Percentiles rank a stretch among this genome's conserved stretches.
These are phyloP conservation scores for Aschersonia sp. DNA, from an alignment of 2,329 filamentous ascomycete genomes.

Conservation along the genomic window DNA sequence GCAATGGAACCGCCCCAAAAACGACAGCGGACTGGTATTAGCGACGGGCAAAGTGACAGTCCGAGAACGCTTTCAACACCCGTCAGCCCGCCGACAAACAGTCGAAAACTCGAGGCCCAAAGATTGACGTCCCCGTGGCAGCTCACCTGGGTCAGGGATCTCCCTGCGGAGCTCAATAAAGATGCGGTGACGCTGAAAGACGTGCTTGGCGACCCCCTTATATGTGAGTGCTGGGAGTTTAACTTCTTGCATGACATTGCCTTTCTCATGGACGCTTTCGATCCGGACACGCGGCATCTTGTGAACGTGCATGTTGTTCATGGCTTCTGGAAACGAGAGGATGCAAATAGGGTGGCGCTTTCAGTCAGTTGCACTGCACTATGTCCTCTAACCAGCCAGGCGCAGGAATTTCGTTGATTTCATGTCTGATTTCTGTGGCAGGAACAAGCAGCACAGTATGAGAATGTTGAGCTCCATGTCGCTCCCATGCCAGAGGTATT, in stretches of 20 bases:
- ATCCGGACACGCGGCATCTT: constrained; percentile 31
- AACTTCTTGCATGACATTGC: constrained; percentile 50
- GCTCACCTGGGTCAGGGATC: constrained; percentile 53
- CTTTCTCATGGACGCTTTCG: constrained; percentile 40
- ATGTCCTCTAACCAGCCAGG: too few species aligned
- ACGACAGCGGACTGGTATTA: constrained; percentile 10
- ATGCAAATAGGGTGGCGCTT: constrained; percentile 39
- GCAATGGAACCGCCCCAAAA: constrained; percentile 18
- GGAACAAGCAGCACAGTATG: constrained; percentile 33
- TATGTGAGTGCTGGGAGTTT: constrained; percentile 58
- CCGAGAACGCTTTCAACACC: constrained; percentile 17
- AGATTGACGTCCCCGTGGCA: constrained; percentile 50
- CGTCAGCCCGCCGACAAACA: constrained; percentile 32
- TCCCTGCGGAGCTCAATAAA: constrained; percentile 43
- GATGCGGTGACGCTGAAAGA: constrained; percentile 53
- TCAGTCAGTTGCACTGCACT: constrained; percentile 28
- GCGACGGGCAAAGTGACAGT: neutral
- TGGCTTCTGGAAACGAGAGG: constrained; percentile 54
- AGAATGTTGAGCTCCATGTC: constrained; percentile 55
- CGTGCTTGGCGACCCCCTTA: constrained; percentile 59
- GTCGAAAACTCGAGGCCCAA: constrained; percentile 6
- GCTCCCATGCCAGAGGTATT: constrained; percentile 75
- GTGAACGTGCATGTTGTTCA: constrained; percentile 43
- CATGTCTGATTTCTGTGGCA: constrained; percentile 2
- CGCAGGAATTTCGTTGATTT: too few species aligned